These are phyloP conservation scores for Starmerella sirachaensis DNA, from an alignment of 805 yeast species.

Conservation along the genomic window DNA sequence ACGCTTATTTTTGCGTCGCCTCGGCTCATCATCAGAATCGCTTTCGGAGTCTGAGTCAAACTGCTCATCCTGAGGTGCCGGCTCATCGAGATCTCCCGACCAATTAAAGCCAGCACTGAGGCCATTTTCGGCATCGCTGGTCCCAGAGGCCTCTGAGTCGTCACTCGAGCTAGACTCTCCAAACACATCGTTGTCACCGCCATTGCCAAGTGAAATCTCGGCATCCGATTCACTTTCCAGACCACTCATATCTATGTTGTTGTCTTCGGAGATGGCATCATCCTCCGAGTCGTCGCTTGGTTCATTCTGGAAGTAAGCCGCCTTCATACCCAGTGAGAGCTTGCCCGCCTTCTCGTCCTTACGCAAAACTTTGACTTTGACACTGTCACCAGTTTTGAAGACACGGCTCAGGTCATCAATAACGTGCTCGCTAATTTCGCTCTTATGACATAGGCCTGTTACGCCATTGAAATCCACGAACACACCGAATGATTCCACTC, in stretches of 20 bases:
- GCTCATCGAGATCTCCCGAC: slow-evolving; percentile 66
- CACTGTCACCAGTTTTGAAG: slow-evolving; percentile 82
- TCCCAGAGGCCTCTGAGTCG: slow-evolving; percentile 25
- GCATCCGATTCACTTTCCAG: slow-evolving; percentile 15
- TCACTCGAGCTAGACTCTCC: slow-evolving; percentile 27
- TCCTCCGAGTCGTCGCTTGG: slow-evolving; percentile 26
- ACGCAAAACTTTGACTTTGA: slow-evolving; percentile 66
- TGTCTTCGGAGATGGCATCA: slow-evolving; percentile 21
- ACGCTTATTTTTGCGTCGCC: slow-evolving; percentile 35
- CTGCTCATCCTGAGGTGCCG: slow-evolving; percentile 6
- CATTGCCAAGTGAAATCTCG: slow-evolving; percentile 2
- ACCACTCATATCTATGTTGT: slow-evolving; percentile 16
- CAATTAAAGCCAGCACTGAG: slow-evolving; percentile 86
- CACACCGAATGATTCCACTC: slow-evolving; percentile 80
- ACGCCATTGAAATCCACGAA: slow-evolving; percentile 71
- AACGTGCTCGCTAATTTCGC: slow-evolving; percentile 60
- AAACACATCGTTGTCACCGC: slow-evolving; percentile 27
- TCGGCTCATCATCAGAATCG: slow-evolving; percentile 23
- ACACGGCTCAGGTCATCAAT: slow-evolving; percentile 47
- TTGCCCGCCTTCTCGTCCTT: slow-evolving; percentile 57
- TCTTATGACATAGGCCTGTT: slow-evolving; percentile 77
- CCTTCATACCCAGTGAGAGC: slow-evolving; percentile 84
- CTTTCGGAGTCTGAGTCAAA: slow-evolving; percentile 41
- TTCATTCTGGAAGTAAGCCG: slow-evolving; percentile 56
- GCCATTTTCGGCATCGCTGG: slow-evolving; percentile 43